Evolutionary conservation across 192 early-diverging fungal species (phyloP).

Genomic region (Anaeromyces robustus): DNA sequence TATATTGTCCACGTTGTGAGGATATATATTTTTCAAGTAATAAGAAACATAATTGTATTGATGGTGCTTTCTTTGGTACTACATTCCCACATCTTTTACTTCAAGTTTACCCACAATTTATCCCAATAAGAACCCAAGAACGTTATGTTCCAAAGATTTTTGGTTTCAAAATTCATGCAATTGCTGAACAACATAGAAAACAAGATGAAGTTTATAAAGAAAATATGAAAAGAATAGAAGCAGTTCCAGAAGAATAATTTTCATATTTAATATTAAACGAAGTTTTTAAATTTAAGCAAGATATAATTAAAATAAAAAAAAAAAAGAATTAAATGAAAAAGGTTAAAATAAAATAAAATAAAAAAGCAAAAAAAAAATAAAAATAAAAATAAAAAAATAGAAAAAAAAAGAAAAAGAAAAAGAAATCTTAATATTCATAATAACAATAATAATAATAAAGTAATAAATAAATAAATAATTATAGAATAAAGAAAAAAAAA

Average conservation of each 20-base stretch:
- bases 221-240: slow-evolving; percentile 22
- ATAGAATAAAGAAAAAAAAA: no score
- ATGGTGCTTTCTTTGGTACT: slow-evolving; percentile 94
- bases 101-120: slow-evolving; percentile 69
- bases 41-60: slow-evolving; percentile 65
- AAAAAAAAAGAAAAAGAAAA: no score
- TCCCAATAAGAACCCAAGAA: slow-evolving; percentile 59
- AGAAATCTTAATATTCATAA: no score
- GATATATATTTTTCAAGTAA: slow-evolving; percentile 92
- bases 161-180: slow-evolving; percentile 86
- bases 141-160: slow-evolving; percentile 94
- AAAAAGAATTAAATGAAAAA: no score
- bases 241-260: not conserved
- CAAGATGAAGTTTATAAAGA: slow-evolving; percentile 75
- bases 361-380: no score
- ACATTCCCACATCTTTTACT: slow-evolving; percentile 93
- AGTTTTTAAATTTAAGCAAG: no score
- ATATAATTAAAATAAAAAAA: no score
- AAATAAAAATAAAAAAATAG: no score
- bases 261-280: no score
- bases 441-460: no score
- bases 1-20: slow-evolving; percentile 92
- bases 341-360: no score
- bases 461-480: no score
- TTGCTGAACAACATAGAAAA: slow-evolving; percentile 74